These are phyloP conservation scores for Aegle marmelos DNA, from an alignment of 345 rosid species.

Conservation along the genomic window DNA sequence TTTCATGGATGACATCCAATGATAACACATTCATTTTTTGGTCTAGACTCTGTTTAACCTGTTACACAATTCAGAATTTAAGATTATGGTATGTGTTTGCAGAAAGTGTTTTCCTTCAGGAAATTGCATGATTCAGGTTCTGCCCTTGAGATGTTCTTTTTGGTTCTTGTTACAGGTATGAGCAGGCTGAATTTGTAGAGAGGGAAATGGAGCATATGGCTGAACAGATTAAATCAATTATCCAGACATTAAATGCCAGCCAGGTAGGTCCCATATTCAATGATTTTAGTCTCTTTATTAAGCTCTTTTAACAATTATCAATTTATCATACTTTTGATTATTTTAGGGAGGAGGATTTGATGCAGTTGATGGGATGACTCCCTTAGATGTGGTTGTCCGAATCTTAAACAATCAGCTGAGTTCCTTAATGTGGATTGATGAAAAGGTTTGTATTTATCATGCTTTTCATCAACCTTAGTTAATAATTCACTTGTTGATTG, in stretches of 20 bases:
- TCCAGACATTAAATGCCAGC: slow-evolving; percentile 73
- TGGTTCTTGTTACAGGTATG: slow-evolving; percentile 61
- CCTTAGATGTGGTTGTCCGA: slow-evolving; percentile 80
- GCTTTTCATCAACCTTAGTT: too few relatives aligned
- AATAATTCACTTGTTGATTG: background rate
- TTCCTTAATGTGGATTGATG: slow-evolving; percentile 97
- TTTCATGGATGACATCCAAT: background rate
- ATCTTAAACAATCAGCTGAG: slow-evolving; percentile 95
- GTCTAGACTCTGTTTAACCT: background rate
- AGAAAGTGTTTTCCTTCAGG: background rate
- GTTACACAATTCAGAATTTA: background rate
- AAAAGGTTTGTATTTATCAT: slow-evolving; percentile 49
- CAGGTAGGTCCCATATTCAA: slow-evolving; percentile 44
- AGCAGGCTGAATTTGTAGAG: slow-evolving; percentile 84
- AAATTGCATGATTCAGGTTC: background rate
- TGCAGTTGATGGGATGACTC: slow-evolving; percentile 74
- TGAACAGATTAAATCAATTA: slow-evolving; percentile 81
- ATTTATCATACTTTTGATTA: slow-evolving; percentile 12
- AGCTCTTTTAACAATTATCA: background rate
- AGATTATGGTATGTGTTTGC: background rate
- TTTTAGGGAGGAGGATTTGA: slow-evolving; percentile 87
- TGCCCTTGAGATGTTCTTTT: slow-evolving; percentile 3
- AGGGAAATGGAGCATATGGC: slow-evolving; percentile 95
- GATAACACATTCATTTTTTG: background rate
- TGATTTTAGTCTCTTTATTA: background rate